These are phyloP conservation scores for Sugiyamaella boreocaroliniensis DNA, from an alignment of 805 yeast genomes.

Conservation along the genomic window DNA sequence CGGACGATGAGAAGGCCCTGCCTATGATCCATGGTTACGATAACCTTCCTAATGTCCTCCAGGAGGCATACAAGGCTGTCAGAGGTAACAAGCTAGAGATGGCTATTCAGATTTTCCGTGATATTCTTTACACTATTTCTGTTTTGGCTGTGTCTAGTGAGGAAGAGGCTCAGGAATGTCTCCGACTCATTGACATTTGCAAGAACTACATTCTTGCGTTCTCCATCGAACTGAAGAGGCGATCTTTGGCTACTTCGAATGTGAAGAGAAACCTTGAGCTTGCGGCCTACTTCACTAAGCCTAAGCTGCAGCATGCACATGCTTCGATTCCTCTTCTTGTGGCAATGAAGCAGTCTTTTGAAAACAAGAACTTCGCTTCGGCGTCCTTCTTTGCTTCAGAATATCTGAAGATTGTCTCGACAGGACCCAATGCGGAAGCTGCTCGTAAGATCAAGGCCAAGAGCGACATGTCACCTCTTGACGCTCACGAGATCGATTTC, in stretches of 20 bases:
- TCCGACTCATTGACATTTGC: constrained; percentile 63
- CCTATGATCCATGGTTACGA: constrained; percentile 77
- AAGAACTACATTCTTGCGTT: constrained; percentile 89
- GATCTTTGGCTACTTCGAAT: constrained; percentile 57
- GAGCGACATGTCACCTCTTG: constrained; percentile 74
- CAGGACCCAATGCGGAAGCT: constrained; percentile 63
- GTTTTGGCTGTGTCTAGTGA: constrained; percentile 63
- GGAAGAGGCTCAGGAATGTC: constrained; percentile 71
- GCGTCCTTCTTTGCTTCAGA: constrained; percentile 88
- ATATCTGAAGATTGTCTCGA: constrained; percentile 58
- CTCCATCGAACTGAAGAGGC: constrained; percentile 84
- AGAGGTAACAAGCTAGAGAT: constrained; percentile 74
- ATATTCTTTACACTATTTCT: constrained; percentile 67
- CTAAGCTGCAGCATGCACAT: constrained; percentile 76
- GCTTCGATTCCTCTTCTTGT: constrained; percentile 83
- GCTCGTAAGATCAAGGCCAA: constrained; percentile 76
- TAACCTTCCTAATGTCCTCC: constrained; percentile 50
- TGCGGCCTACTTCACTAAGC: constrained; percentile 91
- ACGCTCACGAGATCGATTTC: constrained; percentile 84
- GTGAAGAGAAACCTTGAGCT: constrained; percentile 84
- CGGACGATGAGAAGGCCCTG: constrained; percentile 46
- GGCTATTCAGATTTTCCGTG: constrained; percentile 75
- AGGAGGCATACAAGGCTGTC: constrained; percentile 75
- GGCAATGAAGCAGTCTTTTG: constrained; percentile 90
- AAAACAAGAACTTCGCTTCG: constrained; percentile 76